Evolutionary conservation across 176 grass and related monocot species (phyloP).

Genomic region (Musa acuminata): DNA sequence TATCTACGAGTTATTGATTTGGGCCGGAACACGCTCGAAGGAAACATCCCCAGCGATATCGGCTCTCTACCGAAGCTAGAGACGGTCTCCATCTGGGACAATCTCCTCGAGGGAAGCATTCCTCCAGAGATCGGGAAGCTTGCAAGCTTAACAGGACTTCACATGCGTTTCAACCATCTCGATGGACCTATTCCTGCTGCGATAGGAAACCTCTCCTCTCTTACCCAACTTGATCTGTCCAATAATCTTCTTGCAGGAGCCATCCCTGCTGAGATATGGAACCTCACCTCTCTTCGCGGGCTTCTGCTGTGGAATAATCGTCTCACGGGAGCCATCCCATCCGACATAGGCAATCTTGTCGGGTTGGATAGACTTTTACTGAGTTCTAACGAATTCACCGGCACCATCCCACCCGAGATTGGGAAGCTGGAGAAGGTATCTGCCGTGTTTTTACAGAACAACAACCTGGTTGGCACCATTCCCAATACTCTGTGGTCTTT

Average conservation of each 20-base stretch:
- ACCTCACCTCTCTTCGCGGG: background rate
- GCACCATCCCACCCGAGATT: background rate
- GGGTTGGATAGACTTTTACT: background rate
- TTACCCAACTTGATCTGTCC: slow-evolving; percentile 18
- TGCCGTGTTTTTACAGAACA: background rate
- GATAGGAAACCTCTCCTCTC: background rate
- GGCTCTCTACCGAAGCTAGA: background rate
- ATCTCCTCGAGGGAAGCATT: background rate
- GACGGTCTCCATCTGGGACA: background rate
- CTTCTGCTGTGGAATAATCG: background rate
- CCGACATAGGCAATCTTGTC: background rate
- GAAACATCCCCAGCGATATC: background rate
- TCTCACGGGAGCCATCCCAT: background rate
- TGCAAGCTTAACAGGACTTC: too few species aligned
- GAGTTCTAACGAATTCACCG: background rate
- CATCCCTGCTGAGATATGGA: slow-evolving; percentile 17
- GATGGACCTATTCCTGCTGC: background rate
- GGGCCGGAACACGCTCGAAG: background rate
- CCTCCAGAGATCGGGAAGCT: background rate
- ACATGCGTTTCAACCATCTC: too few species aligned
- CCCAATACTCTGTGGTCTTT: background rate
- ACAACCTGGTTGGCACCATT: background rate
- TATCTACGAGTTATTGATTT: too few species aligned
- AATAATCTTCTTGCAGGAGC: slow-evolving; percentile 25
- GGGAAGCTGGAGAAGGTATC: background rate